Base-by-base conservation (phyloP, 2,329 filamentous ascomycete genomes). In the Exophiala bonariae region DNA sequence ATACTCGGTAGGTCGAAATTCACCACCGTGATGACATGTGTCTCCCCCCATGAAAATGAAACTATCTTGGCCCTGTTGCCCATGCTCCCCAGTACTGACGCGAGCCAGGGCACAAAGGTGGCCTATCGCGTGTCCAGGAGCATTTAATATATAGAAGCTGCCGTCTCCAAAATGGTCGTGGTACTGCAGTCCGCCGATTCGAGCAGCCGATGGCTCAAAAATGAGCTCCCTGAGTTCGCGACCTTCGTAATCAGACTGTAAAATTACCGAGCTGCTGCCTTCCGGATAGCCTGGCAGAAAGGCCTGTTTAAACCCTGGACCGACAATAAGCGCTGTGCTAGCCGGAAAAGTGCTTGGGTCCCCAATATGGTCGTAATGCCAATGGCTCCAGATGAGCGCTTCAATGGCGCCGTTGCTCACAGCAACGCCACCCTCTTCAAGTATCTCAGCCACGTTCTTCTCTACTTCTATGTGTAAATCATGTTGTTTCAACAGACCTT, bases 31-130 rank as follows among this genome's bases (percentile, higher is more conserved):
- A 49, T 76, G 74, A 20, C 65, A 69, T 3, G 66, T 61, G 55
- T 78, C 76, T 13, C 72, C 74, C n/a, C 71, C 75, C 63, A 78
- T 71, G 54, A 77, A 67, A 17, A 78, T 66, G 54, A 78, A 79
- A 1, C 61, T 56, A 4, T 31, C 28, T 61, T 1, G 37, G 31
- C 23, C 61, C 61, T 19, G 63, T 56, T 74, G 59, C 6, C 75
- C 61, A 1, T 57, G 56, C 9, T 26, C 9, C 1, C 63, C 64
- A 0, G 69, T 72, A 13, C 55, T 59, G 1, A 49, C 54, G 3
- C 76, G 63, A 1, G 72, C 76, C 0, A 80, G 63, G 3, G 65
- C 77, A 46, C 69, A 71, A 14, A 77, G 63, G 55, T 78, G 75
- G 1, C 72, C 75, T 9, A 74, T 61, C 0, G 71, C 68, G 20